These are phyloP conservation scores for Polygonum maritimum DNA, from an alignment of 148 eudicot species.

Conservation along the genomic window DNA sequence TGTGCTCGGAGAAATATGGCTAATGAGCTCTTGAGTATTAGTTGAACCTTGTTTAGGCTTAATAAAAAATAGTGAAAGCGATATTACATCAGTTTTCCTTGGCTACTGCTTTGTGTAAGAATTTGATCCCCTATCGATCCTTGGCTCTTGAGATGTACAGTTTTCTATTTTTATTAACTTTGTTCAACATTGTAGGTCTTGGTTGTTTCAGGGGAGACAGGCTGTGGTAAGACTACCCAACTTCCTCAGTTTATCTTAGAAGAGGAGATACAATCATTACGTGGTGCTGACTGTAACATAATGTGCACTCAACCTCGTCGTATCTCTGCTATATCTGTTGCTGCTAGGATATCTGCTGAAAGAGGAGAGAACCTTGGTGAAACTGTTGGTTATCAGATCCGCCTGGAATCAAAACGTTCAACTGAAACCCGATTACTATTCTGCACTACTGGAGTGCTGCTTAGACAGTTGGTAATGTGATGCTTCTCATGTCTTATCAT, in stretches of 20 bases:
- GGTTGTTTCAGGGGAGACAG: constrained; percentile 99
- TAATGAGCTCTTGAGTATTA: not conserved
- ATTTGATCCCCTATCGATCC: not conserved
- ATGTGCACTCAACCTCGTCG: constrained; percentile 98
- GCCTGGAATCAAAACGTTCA: constrained; percentile 79
- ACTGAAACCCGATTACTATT: constrained; percentile 70
- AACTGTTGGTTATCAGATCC: constrained; percentile 91
- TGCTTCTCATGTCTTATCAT: not conserved
- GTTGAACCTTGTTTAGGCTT: not conserved
- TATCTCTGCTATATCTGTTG: constrained; percentile 95
- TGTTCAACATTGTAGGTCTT: constrained; percentile 43
- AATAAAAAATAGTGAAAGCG: not conserved
- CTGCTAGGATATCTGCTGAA: constrained; percentile 85
- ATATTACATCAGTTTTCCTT: not conserved
- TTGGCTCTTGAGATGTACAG: not conserved
- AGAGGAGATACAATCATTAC: constrained; percentile 71
- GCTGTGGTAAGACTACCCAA: constrained; percentile 98
- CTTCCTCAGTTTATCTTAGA: constrained; percentile 92
- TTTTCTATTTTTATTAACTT: not conserved
- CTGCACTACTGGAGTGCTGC: constrained; percentile 94
- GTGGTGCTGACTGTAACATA: constrained; percentile 75
- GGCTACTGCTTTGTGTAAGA: not conserved
- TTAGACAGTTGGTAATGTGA: constrained; percentile 66
- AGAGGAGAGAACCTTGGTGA: constrained; percentile 92
- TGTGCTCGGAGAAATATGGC: not conserved